phyloP scores from a whole-genome alignment of 2,329 filamentous ascomycete genomes.

The Graphiopsis chlorocephala region DNA sequence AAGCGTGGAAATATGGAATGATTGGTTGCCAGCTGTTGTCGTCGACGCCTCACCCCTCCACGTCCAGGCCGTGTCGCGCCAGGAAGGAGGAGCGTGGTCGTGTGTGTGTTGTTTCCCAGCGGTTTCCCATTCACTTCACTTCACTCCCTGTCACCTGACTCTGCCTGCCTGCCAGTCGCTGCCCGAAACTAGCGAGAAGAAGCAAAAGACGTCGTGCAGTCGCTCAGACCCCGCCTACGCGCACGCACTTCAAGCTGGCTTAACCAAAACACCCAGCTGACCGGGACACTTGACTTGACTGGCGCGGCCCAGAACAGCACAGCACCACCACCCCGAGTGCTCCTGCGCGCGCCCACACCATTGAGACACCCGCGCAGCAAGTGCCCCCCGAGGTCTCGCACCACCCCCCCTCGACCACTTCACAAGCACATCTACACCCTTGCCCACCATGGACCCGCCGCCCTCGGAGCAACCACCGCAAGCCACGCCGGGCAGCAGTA shows the following conservation, averaged over 20 bases:
- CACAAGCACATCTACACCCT: not conserved
- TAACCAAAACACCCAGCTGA: not conserved
- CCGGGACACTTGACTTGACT: too few species aligned
- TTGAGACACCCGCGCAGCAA: slow-evolving; percentile 11
- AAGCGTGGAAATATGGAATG: not conserved
- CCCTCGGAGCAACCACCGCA: not conserved
- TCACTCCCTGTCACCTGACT: not conserved
- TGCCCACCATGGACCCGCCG: slow-evolving; percentile 7
- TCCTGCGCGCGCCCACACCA: slow-evolving; percentile 6
- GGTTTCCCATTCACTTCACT: not conserved
- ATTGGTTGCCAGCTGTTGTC: not conserved
- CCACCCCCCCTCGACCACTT: not conserved
- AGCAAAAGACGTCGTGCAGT: not conserved
- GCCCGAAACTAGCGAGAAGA: not conserved
- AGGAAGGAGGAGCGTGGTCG: not conserved
- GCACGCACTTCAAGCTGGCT: not conserved
- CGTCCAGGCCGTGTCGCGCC: not conserved
- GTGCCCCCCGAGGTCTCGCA: slow-evolving; percentile 3
- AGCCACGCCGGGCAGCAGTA: slow-evolving; percentile 2
- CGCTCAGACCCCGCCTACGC: not conserved
- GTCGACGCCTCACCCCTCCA: not conserved
- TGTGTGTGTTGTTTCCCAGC: not conserved
- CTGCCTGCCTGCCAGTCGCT: not conserved
- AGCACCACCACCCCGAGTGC: not conserved
- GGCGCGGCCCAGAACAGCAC: not conserved